These are phyloP conservation scores for Neonectria punicea DNA, from an alignment of 2,329 filamentous ascomycete genomes.

Conservation along the genomic window DNA sequence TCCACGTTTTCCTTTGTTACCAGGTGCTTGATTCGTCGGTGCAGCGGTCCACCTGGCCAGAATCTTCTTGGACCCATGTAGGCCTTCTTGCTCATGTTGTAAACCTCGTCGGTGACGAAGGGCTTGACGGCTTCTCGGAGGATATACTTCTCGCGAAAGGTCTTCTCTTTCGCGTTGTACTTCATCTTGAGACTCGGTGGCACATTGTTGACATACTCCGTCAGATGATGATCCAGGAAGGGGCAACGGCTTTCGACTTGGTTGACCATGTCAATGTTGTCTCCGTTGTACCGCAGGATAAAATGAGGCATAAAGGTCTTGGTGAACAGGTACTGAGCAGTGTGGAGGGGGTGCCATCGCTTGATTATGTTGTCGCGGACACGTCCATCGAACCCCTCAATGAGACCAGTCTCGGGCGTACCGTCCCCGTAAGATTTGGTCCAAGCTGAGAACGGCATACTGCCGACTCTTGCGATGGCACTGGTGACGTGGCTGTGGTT, in stretches of 20 bases:
- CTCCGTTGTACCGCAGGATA: conserved; percentile 46
- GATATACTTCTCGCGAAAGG: conserved; percentile 60
- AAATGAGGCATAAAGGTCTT: conserved; percentile 32
- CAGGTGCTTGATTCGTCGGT: conserved; percentile 46
- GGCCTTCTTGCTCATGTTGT: conserved; percentile 60
- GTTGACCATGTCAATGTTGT: conserved; percentile 51
- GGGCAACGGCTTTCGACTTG: conserved; percentile 50
- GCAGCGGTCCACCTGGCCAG: conserved; percentile 53
- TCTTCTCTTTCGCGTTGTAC: conserved; percentile 24
- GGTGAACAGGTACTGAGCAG: conserved; percentile 42
- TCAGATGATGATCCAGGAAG: conserved; percentile 45
- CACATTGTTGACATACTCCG: conserved; percentile 17
- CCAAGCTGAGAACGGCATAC: conserved; percentile 9
- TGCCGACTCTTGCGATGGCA: conserved; percentile 5
- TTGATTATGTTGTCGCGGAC: conserved; percentile 34
- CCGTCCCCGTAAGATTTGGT: conserved; percentile 1
- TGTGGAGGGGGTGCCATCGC: conserved; percentile 46
- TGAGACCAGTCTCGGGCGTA: conserved; percentile 4
- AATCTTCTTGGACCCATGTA: conserved; percentile 55
- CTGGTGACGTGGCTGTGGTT: conserved; percentile 8
- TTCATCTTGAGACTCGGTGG: conserved; percentile 11
- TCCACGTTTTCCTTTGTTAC: conserved; percentile 51
- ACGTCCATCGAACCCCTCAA: conserved; percentile 23
- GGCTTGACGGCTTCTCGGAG: conserved; percentile 60
- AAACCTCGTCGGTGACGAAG: conserved; percentile 63